phyloP scores from a whole-genome alignment of 2,329 filamentous ascomycete genomes.

The Cladorrhinum sp. region DNA sequence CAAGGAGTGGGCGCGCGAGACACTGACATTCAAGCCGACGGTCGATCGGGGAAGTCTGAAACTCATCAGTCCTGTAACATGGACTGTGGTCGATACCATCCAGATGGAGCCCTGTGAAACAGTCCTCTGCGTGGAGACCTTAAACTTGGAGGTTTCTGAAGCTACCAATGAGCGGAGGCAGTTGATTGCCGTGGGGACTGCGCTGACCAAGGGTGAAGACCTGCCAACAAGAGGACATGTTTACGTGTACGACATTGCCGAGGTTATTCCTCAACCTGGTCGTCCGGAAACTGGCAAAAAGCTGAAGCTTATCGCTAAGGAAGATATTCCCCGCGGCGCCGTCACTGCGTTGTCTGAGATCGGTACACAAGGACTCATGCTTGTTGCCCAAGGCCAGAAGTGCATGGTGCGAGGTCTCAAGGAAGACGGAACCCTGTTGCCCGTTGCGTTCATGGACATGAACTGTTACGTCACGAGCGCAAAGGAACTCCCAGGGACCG shows the following conservation, averaged over 20 bases:
- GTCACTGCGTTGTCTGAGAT: constrained; percentile 84
- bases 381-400: constrained; percentile 92
- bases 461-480: constrained; percentile 87
- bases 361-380: constrained; percentile 82
- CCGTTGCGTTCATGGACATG: constrained; percentile 97
- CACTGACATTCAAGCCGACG: constrained; percentile 60
- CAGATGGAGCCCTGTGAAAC: constrained; percentile 72
- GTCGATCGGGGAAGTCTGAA: constrained; percentile 71
- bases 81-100: constrained; percentile 74
- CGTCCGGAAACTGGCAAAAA: constrained; percentile 81
- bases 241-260: constrained; percentile 87
- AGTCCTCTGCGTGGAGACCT: constrained; percentile 75
- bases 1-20: constrained; percentile 74
- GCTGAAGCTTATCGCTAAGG: constrained; percentile 80
- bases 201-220: constrained; percentile 85
- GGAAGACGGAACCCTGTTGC: constrained; percentile 87
- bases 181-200: constrained; percentile 81
- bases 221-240: constrained; percentile 80
- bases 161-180: constrained; percentile 81
- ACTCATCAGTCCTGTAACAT: constrained; percentile 72
- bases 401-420: constrained; percentile 95
- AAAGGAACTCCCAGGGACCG: constrained; percentile 78
- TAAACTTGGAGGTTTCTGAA: constrained; percentile 88
- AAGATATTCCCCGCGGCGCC: constrained; percentile 87
- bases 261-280: constrained; percentile 85